Evolutionary conservation across 805 yeast species (phyloP).

Genomic region (Lipomyces anomalus): DNA sequence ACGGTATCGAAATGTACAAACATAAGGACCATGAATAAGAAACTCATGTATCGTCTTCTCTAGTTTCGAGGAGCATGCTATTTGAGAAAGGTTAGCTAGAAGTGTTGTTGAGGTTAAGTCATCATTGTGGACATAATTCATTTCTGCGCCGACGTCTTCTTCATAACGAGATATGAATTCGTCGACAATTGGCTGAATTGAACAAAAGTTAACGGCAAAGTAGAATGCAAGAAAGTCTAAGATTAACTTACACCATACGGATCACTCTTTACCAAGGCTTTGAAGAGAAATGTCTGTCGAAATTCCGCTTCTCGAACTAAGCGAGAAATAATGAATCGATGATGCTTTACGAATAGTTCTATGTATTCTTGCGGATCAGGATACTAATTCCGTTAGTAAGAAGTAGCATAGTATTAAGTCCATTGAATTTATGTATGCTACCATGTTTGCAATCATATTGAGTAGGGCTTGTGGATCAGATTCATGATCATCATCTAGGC

Average conservation of each 20-base stretch:
- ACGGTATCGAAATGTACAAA: no score
- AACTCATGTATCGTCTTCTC: no score
- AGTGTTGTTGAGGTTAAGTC: no score
- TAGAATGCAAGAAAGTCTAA: not conserved
- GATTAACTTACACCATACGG: constrained; percentile 12
- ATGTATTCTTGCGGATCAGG: not conserved
- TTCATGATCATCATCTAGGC: not conserved
- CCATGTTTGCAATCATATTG: not conserved
- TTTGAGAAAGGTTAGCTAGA: no score
- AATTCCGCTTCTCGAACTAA: constrained; percentile 8
- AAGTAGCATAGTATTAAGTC: no score
- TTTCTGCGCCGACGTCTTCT: not conserved
- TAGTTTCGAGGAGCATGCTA: no score
- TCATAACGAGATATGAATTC: not conserved
- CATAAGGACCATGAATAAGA: no score
- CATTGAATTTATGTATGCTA: not conserved
- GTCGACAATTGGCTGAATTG: not conserved
- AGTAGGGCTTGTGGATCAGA: not conserved
- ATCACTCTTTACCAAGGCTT: constrained; percentile 4
- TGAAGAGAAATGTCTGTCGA: constrained; percentile 8
- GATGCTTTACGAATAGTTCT: constrained; percentile 8
- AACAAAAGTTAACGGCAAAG: not conserved
- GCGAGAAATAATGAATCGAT: constrained; percentile 12
- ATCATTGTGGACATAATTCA: not conserved
- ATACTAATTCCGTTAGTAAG: not conserved